Conservation (phyloP, 2,329 filamentous ascomycete genomes). For the Knufia petricola region DNA sequence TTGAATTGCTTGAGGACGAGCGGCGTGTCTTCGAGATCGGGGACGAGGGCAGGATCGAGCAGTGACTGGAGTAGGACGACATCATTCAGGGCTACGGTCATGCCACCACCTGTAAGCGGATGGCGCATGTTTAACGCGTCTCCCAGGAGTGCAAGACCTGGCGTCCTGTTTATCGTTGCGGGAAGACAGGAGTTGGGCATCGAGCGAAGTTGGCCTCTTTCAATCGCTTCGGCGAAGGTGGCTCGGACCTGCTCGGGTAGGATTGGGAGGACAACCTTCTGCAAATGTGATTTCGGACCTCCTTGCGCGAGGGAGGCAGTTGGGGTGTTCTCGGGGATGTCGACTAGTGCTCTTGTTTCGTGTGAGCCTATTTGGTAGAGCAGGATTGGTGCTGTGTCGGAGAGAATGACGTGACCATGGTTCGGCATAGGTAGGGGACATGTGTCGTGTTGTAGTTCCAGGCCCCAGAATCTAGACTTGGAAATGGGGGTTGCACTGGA, state of each 20-base stretch:
- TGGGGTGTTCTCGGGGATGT: conserved; percentile 69
- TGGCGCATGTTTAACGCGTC: conserved; percentile 99
- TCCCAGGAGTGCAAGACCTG: conserved; percentile 71
- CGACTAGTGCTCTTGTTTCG: conserved; percentile 83
- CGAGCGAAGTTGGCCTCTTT: conserved; percentile 66
- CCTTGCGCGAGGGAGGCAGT: conserved; percentile 64
- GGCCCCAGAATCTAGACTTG: conserved; percentile 81
- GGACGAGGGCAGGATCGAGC: conserved; percentile 59
- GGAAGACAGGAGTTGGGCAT: conserved; percentile 98
- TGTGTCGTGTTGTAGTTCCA: conserved; percentile 69
- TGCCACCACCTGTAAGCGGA: conserved; percentile 89
- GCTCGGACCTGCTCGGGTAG: conserved; percentile 64
- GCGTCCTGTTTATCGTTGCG: conserved; percentile 59
- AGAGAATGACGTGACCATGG: conserved; percentile 82
- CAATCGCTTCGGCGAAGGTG: conserved; percentile 65
- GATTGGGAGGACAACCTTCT: conserved; percentile 66
- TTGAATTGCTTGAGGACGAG: conserved; percentile 60
- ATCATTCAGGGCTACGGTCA: conserved; percentile 96
- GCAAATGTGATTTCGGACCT: conserved; percentile 75
- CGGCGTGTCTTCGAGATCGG: conserved; percentile 56
- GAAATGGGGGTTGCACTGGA: conserved; percentile 58
- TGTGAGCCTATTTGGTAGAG: conserved; percentile 95
- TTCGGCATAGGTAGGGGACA: conserved; percentile 63
- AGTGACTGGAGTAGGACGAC: conserved; percentile 67
- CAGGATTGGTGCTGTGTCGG: conserved; percentile 66